These are phyloP conservation scores for Diaporthe aspalathi DNA, from an alignment of 2,329 filamentous ascomycete species.

Conservation along the genomic window DNA sequence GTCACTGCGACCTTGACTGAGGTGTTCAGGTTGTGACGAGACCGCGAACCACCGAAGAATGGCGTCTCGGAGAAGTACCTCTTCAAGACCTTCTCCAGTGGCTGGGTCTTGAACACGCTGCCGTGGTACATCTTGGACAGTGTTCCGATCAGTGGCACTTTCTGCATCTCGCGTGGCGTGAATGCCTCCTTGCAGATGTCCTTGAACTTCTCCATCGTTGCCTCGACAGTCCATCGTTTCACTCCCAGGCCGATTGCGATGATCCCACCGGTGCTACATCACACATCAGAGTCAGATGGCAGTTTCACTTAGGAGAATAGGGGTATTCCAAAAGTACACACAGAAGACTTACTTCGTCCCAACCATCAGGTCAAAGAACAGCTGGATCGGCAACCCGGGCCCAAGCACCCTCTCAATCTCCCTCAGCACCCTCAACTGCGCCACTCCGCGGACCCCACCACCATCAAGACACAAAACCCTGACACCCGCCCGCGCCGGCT, in stretches of 20 bases:
- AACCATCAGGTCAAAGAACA: conserved; percentile 29
- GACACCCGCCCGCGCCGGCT: conserved; percentile 45
- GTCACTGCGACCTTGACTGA: conserved; percentile 19
- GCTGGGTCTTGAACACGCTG: conserved; percentile 25
- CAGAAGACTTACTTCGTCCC: not conserved
- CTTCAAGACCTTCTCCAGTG: not conserved
- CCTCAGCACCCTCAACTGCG: not conserved
- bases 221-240: conserved; percentile 18
- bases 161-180: conserved; percentile 24
- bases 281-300: not conserved
- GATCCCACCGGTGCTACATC: not conserved
- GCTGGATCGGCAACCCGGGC: not conserved
- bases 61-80: conserved; percentile 14
- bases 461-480: conserved; percentile 40
- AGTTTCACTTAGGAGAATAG: accelerated
- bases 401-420: conserved; percentile 19
- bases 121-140: conserved; percentile 19
- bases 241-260: conserved; percentile 3
- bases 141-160: not conserved
- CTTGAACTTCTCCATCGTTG: conserved; percentile 1
- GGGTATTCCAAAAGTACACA: not conserved
- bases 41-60: conserved; percentile 10
- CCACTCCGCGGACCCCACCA: not conserved
- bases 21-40: conserved; percentile 16
- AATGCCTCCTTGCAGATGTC: conserved; percentile 16